These are phyloP conservation scores for Nicotiana attenuata DNA, from an alignment of 257 asterid genomes.

Conservation along the genomic window DNA sequence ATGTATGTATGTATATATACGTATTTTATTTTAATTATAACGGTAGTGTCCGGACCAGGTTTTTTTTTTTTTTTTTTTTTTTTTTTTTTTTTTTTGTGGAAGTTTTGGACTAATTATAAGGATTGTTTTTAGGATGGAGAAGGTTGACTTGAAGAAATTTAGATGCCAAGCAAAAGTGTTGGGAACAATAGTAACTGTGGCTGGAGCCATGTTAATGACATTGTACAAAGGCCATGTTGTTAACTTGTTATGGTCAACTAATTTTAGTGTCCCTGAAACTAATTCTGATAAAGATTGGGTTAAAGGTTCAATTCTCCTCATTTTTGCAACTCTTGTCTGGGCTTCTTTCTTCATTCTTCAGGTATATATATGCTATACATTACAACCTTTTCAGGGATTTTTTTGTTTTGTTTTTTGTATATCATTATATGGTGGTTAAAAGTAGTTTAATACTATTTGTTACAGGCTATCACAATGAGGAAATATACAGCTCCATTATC, in stretches of 20 bases:
- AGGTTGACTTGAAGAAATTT: slow-evolving; percentile 47
- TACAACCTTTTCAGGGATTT: no score
- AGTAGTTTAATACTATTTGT: background rate
- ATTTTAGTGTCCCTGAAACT: slow-evolving; percentile 8
- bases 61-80: no score
- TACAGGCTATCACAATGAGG: slow-evolving; percentile 59
- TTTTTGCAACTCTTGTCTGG: slow-evolving; percentile 89
- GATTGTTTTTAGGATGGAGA: slow-evolving; percentile 55
- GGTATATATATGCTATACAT: slow-evolving; percentile 18
- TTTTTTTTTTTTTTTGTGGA: no score
- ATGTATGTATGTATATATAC: slow-evolving; percentile 8
- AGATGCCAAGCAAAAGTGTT: slow-evolving; percentile 74
- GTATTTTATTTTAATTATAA: background rate
- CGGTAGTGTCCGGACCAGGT: background rate
- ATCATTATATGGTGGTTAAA: background rate
- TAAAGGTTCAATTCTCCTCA: slow-evolving; percentile 78
- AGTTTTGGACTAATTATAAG: background rate
- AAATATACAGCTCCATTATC: slow-evolving; percentile 74
- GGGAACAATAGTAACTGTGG: slow-evolving; percentile 64
- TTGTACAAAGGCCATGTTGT: slow-evolving; percentile 72
- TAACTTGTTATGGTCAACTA: slow-evolving; percentile 55
- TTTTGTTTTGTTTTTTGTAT: no score
- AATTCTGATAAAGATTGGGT: slow-evolving; percentile 67
- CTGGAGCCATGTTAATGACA: slow-evolving; percentile 90
- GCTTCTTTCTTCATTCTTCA: slow-evolving; percentile 92